phyloP scores from a whole-genome alignment of 257 asterid genomes.

The Anisodus tanguticus region DNA sequence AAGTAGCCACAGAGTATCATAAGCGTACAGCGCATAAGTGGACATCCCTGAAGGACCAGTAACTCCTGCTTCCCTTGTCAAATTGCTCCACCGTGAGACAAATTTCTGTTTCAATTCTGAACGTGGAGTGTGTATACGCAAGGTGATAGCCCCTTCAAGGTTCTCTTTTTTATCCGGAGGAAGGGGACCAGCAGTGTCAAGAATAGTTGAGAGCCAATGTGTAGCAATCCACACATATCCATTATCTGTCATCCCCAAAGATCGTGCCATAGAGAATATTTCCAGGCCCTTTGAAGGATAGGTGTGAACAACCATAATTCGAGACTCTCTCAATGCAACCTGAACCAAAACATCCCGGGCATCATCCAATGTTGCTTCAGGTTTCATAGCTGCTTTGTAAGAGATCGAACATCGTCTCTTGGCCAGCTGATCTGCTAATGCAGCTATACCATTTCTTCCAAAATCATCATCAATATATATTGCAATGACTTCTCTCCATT shows the following conservation, averaged over 20 bases:
- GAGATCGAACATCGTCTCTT: constrained; percentile 54
- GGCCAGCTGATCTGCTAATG: constrained; percentile 55
- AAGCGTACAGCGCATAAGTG: constrained; percentile 56
- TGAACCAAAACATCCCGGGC: constrained; percentile 50
- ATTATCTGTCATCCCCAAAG: constrained; percentile 55
- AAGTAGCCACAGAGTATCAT: constrained; percentile 70
- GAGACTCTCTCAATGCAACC: constrained; percentile 51
- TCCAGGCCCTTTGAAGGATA: constrained; percentile 47
- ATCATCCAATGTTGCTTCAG: constrained; percentile 46
- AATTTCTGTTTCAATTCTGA: constrained; percentile 47
- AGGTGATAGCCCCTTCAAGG: constrained; percentile 59
- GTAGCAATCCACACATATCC: constrained; percentile 75
- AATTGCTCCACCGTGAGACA: constrained; percentile 50
- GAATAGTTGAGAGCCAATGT: constrained; percentile 59
- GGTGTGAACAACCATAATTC: constrained; percentile 58
- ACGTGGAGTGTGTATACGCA: constrained; percentile 50
- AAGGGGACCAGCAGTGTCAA: constrained; percentile 42
- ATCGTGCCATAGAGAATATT: constrained; percentile 47
- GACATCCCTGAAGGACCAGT: constrained; percentile 40
- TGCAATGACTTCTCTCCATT: constrained; percentile 59
- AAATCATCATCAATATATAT: constrained; percentile 65
- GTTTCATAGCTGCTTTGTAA: constrained; percentile 52
- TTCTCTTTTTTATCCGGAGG: constrained; percentile 29
- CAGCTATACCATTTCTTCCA: constrained; percentile 56
- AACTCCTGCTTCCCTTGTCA: constrained; percentile 32